Conservation (phyloP, 1,284 basidiomycete species). For the Heterobasidion occidentale region DNA sequence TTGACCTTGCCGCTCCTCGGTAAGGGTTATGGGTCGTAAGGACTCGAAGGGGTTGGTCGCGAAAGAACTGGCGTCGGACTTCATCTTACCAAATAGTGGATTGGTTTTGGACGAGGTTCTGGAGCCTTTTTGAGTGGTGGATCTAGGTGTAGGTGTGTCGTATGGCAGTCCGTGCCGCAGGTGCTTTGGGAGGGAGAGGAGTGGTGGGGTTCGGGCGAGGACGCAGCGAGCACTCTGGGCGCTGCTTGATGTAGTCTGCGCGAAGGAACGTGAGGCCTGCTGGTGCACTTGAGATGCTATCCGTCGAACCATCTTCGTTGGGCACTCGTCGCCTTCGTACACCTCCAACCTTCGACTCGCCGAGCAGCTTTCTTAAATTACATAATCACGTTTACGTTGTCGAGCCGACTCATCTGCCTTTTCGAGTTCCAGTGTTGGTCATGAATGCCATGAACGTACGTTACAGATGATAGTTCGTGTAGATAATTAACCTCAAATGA, state of each 20-base stretch:
- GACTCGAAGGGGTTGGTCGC: conserved; percentile 96
- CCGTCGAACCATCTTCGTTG: conserved; percentile 67
- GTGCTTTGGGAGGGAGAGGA: conserved; percentile 71
- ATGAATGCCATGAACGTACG: background rate
- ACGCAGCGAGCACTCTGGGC: conserved; percentile 87
- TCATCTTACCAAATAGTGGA: conserved; percentile 84
- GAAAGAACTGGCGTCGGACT: conserved; percentile 87
- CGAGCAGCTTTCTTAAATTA: background rate
- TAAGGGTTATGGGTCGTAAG: conserved; percentile 72
- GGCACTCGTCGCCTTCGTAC: no score
- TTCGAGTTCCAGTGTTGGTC: background rate
- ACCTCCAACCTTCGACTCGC: background rate
- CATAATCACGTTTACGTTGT: background rate
- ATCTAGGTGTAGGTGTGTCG: conserved; percentile 27
- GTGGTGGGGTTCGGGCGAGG: conserved; percentile 78
- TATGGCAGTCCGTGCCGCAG: conserved; percentile 48
- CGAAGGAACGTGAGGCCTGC: conserved; percentile 79
- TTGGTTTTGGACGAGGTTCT: conserved; percentile 49
- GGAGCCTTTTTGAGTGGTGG: conserved; percentile 25
- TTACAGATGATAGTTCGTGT: background rate
- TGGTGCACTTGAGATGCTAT: conserved; percentile 87
- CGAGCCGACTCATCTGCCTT: background rate
- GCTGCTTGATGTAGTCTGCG: conserved; percentile 55
- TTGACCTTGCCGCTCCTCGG: conserved; percentile 62
- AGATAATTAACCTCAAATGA: background rate